phyloP scores from a whole-genome alignment of 805 yeast genomes.

The Lachancea thermotolerans region DNA sequence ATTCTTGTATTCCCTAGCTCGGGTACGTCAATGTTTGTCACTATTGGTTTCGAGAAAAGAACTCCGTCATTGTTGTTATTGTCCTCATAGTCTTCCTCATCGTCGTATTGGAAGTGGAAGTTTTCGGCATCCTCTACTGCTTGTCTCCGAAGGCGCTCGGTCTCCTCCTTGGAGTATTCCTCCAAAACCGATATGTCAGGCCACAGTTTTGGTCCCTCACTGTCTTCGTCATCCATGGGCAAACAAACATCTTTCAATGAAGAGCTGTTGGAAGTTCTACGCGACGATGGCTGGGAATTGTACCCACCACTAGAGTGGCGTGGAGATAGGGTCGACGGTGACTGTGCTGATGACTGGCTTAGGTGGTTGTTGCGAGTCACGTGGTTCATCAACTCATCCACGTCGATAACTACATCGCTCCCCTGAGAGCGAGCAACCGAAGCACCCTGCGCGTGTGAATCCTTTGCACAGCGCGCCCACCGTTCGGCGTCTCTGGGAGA shows the following conservation, averaged over 20 bases:
- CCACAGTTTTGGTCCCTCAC: slow-evolving; percentile 44
- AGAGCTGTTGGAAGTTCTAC: slow-evolving; percentile 46
- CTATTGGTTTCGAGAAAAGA: slow-evolving; percentile 37
- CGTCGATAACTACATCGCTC: slow-evolving; percentile 30
- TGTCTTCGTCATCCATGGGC: slow-evolving; percentile 54
- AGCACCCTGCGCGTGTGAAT: not conserved
- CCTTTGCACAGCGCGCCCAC: slow-evolving; percentile 2
- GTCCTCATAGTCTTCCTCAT: slow-evolving; percentile 29
- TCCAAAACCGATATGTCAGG: slow-evolving; percentile 74
- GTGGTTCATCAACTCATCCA: slow-evolving; percentile 30
- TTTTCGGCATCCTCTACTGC: slow-evolving; percentile 35
- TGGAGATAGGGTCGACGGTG: slow-evolving; percentile 1
- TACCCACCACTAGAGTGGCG: slow-evolving; percentile 25
- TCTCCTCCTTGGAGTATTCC: slow-evolving; percentile 71
- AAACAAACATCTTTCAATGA: slow-evolving; percentile 90
- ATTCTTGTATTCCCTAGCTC: slow-evolving; percentile 38
- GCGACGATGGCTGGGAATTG: slow-evolving; percentile 38
- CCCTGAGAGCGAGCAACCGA: not conserved
- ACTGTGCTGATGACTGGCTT: slow-evolving; percentile 1
- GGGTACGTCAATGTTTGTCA: slow-evolving; percentile 39
- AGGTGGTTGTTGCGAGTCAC: slow-evolving; percentile 13
- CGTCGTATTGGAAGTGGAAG: slow-evolving; percentile 34
- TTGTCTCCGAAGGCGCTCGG: slow-evolving; percentile 39
- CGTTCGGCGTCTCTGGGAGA: slow-evolving; percentile 7
- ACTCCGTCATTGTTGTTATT: slow-evolving; percentile 28